Evolutionary conservation across 2,329 filamentous ascomycete genomes (phyloP).

Genomic region (Pleoardoris graminearum): DNA sequence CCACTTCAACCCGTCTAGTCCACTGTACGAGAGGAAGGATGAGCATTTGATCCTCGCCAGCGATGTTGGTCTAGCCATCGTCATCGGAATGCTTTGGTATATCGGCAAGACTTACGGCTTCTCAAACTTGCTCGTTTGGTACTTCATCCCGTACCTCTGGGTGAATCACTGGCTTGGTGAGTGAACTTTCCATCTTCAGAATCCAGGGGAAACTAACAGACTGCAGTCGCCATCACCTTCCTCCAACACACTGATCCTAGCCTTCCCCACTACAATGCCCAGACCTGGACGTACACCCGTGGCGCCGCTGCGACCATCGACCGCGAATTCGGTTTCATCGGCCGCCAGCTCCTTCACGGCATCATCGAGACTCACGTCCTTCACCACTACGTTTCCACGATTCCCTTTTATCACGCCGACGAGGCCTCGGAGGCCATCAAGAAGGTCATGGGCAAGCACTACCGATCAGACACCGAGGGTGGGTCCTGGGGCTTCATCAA

Average conservation of each 20-base stretch:
- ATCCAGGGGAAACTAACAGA: constrained; percentile 28
- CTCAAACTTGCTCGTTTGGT: constrained; percentile 90
- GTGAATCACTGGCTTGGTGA: constrained; percentile 98
- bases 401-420: constrained; percentile 95
- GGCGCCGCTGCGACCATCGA: constrained; percentile 95
- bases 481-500: constrained; percentile 80
- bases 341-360: constrained; percentile 86
- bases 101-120: constrained; percentile 80
- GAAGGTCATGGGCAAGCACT: constrained; percentile 92
- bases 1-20: constrained; percentile 89
- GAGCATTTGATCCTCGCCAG: constrained; percentile 84
- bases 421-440: constrained; percentile 94
- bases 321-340: constrained; percentile 95
- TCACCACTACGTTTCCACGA: constrained; percentile 95
- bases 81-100: constrained; percentile 63
- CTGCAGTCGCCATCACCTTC: constrained; percentile 88
- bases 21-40: constrained; percentile 89
- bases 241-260: constrained; percentile 95
- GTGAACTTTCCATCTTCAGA: constrained; percentile 42
- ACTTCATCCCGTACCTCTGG: constrained; percentile 93
- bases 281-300: constrained; percentile 89
- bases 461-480: constrained; percentile 77
- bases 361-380: constrained; percentile 98
- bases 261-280: constrained; percentile 86
- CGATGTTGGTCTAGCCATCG: constrained; percentile 74